These are phyloP conservation scores for Globisporangium spinosum DNA, from an alignment of 352 stramenopile genomes.

Conservation along the genomic window DNA sequence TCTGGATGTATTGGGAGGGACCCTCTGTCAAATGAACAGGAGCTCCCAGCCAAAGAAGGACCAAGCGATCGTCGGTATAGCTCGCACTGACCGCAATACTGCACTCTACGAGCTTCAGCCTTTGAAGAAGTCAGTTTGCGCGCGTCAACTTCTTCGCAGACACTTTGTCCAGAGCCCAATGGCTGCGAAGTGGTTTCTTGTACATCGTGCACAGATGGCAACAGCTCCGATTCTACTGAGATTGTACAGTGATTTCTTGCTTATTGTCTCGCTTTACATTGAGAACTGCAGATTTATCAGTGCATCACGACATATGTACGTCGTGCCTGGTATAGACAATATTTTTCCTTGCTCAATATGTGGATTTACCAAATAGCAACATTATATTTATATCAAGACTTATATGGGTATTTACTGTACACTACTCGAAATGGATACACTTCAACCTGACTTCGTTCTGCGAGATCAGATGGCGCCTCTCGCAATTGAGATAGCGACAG, in stretches of 20 bases:
- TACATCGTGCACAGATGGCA: neutral
- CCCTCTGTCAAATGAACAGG: neutral
- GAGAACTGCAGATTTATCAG: neutral
- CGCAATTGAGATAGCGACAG: neutral
- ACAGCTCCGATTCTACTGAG: neutral
- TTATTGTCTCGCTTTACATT: neutral
- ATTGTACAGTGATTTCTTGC: neutral
- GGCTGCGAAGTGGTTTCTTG: neutral
- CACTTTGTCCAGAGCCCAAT: neutral
- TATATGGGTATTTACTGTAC: neutral
- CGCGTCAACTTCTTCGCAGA: too few species aligned
- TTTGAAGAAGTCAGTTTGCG: neutral
- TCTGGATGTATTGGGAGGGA: neutral
- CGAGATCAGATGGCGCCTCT: neutral
- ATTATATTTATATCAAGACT: neutral
- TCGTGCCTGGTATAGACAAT: neutral
- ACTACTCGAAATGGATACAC: neutral
- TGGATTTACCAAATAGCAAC: neutral
- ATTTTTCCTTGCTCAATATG: neutral
- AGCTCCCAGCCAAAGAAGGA: too few species aligned
- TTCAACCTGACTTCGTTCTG: slow-evolving; percentile 4
- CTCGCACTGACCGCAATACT: neutral
- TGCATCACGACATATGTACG: neutral
- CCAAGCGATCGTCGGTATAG: neutral
- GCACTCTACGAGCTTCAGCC: too few species aligned